Percentiles rank a stretch among this genome's conserved stretches.
phyloP scores from a whole-genome alignment of 495 filamentous ascomycete genomes.

The Penicillium paxilli region DNA sequence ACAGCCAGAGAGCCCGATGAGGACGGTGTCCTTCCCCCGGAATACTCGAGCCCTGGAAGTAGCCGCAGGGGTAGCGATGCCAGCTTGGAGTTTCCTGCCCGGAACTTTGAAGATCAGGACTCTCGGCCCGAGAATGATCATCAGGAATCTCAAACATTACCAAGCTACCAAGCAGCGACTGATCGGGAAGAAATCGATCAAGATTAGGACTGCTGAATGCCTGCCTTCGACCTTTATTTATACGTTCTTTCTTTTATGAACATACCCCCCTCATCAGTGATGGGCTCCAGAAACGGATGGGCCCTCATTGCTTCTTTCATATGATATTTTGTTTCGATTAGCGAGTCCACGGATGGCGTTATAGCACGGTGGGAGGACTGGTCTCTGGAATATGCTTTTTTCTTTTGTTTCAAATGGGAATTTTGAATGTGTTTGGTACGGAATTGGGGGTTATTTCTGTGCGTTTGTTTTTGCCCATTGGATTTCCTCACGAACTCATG shows the following conservation, averaged over 20 bases:
- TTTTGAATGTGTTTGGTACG: constrained; percentile 1
- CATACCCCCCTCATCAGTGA: constrained; percentile 9
- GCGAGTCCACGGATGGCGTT: constrained; percentile 32
- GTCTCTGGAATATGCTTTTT: constrained; percentile 7
- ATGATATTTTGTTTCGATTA: constrained; percentile 21
- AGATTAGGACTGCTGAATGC: constrained; percentile 17
- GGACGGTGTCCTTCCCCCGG: constrained; percentile 56
- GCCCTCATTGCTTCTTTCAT: not conserved
- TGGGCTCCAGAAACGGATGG: constrained; percentile 5
- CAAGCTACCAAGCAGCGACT: constrained; percentile 26
- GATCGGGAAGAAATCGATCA: constrained; percentile 18
- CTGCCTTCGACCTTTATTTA: constrained; percentile 45
- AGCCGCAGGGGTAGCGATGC: constrained; percentile 56
- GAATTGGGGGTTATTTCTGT: constrained; percentile 6
- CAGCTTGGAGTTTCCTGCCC: constrained; percentile 28
- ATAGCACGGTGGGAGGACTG: constrained; percentile 12
- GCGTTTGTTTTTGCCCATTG: not conserved
- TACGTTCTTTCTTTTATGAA: constrained; percentile 12
- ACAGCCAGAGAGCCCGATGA: constrained; percentile 9
- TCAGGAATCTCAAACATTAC: constrained; percentile 11
- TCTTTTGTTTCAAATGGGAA: not conserved
- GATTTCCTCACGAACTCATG: constrained; percentile 13
- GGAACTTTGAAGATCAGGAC: constrained; percentile 16
- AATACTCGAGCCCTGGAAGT: constrained; percentile 70
- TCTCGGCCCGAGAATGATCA: constrained; percentile 37